These are phyloP conservation scores for Bromus sterilis DNA, from an alignment of 176 grass and related monocot species.

Conservation along the genomic window DNA sequence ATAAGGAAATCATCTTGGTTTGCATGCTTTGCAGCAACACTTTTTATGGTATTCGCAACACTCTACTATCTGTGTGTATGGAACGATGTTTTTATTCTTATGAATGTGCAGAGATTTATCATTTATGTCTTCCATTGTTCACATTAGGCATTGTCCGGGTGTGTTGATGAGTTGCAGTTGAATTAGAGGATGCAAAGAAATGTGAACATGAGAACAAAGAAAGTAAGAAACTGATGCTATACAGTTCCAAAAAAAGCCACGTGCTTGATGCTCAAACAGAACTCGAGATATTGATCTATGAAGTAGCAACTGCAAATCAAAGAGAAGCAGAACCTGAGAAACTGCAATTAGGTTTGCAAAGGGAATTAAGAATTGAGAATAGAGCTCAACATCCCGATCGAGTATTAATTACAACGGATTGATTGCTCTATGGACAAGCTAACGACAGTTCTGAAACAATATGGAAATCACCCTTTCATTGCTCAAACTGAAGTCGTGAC, in stretches of 20 bases:
- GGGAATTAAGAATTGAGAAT: constrained; percentile 71
- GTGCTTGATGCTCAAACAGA: constrained; percentile 56
- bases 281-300: constrained; percentile 78
- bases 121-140: background rate
- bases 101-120: background rate
- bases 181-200: constrained; percentile 47
- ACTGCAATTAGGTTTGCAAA: constrained; percentile 67
- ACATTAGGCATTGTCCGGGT: constrained; percentile 28
- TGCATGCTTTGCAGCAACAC: background rate
- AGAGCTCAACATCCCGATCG: constrained; percentile 49
- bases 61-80: background rate
- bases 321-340: constrained; percentile 95
- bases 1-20: background rate
- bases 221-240: constrained; percentile 1
- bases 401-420: too few species aligned
- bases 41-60: background rate
- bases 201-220: constrained; percentile 1
- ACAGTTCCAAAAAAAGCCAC: constrained; percentile 11
- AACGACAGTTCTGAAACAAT: constrained; percentile 18
- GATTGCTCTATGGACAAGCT: constrained; percentile 51
- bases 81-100: background rate
- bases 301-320: constrained; percentile 80
- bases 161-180: constrained; percentile 47
- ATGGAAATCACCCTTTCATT: background rate
- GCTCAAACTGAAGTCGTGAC: background rate